Conservation (phyloP, 495 filamentous ascomycete genomes). For the Annulohypoxylon stygium region DNA sequence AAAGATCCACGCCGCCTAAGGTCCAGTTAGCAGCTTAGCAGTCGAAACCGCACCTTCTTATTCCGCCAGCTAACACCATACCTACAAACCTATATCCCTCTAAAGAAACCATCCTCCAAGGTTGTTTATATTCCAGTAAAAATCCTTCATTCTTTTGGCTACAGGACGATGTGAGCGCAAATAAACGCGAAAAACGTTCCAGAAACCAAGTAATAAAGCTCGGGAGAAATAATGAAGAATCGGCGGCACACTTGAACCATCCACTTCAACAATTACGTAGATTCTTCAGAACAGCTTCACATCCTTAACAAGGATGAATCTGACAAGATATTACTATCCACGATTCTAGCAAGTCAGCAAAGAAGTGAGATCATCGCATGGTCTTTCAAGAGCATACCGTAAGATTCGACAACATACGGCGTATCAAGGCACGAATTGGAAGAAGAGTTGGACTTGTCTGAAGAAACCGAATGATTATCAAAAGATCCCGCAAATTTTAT, state of each 20-base stretch:
- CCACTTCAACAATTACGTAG: background rate
- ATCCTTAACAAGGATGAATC: background rate
- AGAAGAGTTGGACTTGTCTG: background rate
- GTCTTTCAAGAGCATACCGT: background rate
- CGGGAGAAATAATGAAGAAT: background rate
- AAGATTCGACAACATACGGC: constrained; percentile 6
- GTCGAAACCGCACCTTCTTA: too few relatives aligned
- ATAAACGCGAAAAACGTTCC: background rate
- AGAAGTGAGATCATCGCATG: background rate
- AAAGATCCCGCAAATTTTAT: too few relatives aligned
- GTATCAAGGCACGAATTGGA: background rate
- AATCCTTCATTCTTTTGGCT: too few relatives aligned
- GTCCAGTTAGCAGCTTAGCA: too few relatives aligned
- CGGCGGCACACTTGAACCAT: background rate
- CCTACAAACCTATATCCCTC: background rate
- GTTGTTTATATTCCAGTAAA: too few relatives aligned
- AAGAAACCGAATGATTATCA: background rate
- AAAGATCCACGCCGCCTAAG: background rate
- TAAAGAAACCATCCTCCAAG: background rate
- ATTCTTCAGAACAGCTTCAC: background rate
- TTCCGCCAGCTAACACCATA: too few relatives aligned
- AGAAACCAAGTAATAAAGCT: background rate
- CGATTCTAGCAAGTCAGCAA: constrained; percentile 1
- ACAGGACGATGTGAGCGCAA: background rate
- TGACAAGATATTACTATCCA: background rate